Conservation (phyloP, 1,284 basidiomycete species). For the Puccinia novopanici region DNA sequence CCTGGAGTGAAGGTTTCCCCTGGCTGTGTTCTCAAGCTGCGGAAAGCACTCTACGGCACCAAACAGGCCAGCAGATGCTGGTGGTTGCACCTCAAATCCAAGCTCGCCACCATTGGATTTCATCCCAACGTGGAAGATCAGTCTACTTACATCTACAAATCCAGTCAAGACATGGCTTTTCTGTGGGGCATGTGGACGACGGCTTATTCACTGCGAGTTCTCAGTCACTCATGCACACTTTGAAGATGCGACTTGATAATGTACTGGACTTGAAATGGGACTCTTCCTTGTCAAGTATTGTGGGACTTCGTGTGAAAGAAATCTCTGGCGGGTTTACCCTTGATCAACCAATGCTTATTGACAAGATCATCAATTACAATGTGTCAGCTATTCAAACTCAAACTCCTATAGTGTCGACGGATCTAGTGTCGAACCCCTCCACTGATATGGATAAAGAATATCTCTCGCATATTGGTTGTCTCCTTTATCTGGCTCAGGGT, state of each 20-base stretch:
- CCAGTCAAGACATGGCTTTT: background rate
- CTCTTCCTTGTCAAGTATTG: background rate
- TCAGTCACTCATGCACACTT: background rate
- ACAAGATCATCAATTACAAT: background rate
- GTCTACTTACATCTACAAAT: background rate
- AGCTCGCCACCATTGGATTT: background rate
- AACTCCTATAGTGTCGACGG: background rate
- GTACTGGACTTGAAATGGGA: constrained; percentile 7
- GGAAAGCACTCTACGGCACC: constrained; percentile 13
- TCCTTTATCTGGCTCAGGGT: too few relatives aligned
- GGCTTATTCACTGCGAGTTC: background rate
- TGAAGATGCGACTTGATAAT: background rate
- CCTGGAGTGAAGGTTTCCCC: background rate
- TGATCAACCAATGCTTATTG: background rate
- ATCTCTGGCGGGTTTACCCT: background rate
- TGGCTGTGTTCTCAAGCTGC: background rate
- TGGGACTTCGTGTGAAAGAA: background rate
- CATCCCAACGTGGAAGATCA: background rate
- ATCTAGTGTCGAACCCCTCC: background rate
- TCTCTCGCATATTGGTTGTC: too few relatives aligned
- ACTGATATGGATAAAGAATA: background rate
- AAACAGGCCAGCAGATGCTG: constrained; percentile 8
- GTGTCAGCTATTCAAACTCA: background rate
- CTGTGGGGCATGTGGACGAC: background rate
- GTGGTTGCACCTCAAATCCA: constrained; percentile 5